Percentiles rank a stretch among this genome's conserved stretches.
Evolutionary conservation across 2,329 filamentous ascomycete species (phyloP).

Genomic region (Metarhizium brunneum): DNA sequence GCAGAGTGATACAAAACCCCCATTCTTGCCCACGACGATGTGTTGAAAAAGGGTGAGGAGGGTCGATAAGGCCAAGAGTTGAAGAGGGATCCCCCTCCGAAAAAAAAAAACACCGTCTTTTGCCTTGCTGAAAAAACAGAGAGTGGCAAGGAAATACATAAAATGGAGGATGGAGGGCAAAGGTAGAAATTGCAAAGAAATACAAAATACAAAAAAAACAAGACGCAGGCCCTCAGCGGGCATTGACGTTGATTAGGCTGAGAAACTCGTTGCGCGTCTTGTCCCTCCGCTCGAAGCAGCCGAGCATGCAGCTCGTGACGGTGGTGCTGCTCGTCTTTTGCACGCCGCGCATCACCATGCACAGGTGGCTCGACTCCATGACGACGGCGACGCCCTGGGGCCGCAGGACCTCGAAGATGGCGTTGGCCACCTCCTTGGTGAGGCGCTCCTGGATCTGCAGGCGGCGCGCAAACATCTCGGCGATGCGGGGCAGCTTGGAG

Average conservation of each 20-base stretch:
- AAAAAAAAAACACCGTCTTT: too few species aligned
- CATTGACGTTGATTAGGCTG: conserved; percentile 61
- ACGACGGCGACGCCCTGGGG: conserved; percentile 94
- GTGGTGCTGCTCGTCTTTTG: conserved; percentile 82
- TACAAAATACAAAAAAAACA: neutral
- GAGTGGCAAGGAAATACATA: too few species aligned
- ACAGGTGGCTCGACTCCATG: conserved; percentile 93
- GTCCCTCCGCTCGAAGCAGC: conserved; percentile 82
- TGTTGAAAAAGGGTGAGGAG: too few species aligned
- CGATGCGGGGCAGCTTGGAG: conserved; percentile 90
- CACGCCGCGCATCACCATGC: conserved; percentile 99
- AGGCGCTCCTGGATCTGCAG: conserved; percentile 94
- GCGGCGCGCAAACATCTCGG: conserved; percentile 90
- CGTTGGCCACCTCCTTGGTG: conserved; percentile 91
- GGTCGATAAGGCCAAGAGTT: too few species aligned
- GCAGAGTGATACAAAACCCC: too few species aligned
- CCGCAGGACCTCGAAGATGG: conserved; percentile 85
- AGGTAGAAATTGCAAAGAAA: too few species aligned
- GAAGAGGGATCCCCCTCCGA: too few species aligned
- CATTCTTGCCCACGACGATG: too few species aligned
- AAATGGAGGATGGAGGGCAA: too few species aligned
- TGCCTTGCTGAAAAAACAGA: too few species aligned
- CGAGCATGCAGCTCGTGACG: conserved; percentile 95
- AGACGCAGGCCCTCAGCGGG: neutral
- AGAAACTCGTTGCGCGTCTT: conserved; percentile 96